Percentiles rank a stretch among this genome's conserved stretches.
These are phyloP conservation scores for Geotrichum europaeum DNA, from an alignment of 1,139 yeast genomes.

Conservation along the genomic window DNA sequence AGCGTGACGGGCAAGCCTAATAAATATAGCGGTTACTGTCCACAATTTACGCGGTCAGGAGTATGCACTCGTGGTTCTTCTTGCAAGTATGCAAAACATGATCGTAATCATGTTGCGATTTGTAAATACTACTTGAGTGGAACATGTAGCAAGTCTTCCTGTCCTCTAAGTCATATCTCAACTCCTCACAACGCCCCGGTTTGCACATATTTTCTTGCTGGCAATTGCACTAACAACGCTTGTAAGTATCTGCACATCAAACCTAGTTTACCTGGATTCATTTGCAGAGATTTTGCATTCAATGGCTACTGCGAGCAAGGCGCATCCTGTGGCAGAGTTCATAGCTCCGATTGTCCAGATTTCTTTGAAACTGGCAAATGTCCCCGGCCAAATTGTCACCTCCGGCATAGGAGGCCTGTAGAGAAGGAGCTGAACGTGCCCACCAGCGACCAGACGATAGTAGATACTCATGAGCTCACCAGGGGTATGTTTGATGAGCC, in stretches of 20 bases:
- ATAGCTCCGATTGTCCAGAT: slow-evolving; percentile 65
- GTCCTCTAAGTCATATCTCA: slow-evolving; percentile 53
- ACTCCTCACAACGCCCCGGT: slow-evolving; percentile 60
- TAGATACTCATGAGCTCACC: slow-evolving; percentile 11
- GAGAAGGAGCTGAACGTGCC: slow-evolving; percentile 6
- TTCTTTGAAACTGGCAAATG: slow-evolving; percentile 56
- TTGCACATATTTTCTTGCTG: slow-evolving; percentile 50
- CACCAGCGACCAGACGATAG: slow-evolving; percentile 10
- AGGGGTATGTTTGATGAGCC: slow-evolving; percentile 11
- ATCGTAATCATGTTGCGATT: slow-evolving; percentile 44
- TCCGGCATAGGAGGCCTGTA: slow-evolving; percentile 37
- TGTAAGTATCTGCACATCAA: slow-evolving; percentile 56
- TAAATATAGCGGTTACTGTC: slow-evolving; percentile 23
- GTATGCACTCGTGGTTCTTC: slow-evolving; percentile 47
- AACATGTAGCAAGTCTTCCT: slow-evolving; percentile 45
- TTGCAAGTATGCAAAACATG: slow-evolving; percentile 52
- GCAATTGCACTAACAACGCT: slow-evolving; percentile 47
- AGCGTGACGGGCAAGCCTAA: slow-evolving; percentile 15
- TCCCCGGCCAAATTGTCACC: slow-evolving; percentile 45
- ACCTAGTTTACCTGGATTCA: slow-evolving; percentile 40
- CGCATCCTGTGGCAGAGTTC: slow-evolving; percentile 49
- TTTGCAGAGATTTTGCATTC: slow-evolving; percentile 62
- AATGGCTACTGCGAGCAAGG: slow-evolving; percentile 69
- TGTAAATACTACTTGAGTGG: slow-evolving; percentile 49
- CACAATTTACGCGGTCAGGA: slow-evolving; percentile 34